These are phyloP conservation scores for Ustilago hordei DNA, from an alignment of 1,284 basidiomycete genomes.

Conservation along the genomic window DNA sequence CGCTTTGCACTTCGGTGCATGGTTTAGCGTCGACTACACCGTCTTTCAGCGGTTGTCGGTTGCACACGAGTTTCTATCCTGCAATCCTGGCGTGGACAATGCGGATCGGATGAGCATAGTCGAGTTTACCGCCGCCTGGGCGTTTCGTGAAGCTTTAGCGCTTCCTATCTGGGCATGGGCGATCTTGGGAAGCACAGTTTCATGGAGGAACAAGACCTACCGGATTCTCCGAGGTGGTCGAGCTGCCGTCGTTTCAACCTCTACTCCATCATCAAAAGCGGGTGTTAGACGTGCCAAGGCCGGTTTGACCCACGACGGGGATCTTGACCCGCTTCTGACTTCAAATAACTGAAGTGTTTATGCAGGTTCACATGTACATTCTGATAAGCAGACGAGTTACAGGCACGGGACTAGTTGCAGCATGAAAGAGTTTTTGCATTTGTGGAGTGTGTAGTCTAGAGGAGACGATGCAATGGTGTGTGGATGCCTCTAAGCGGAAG, in stretches of 20 bases:
- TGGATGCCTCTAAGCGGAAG: conserved; percentile 12
- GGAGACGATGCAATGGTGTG: not conserved
- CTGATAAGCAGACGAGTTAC: not conserved
- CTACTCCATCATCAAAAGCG: conserved; percentile 4
- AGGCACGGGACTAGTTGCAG: not conserved
- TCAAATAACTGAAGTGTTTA: conserved; percentile 3
- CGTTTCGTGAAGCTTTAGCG: conserved; percentile 61
- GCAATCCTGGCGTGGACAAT: conserved; percentile 32
- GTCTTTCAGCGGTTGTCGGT: conserved; percentile 39
- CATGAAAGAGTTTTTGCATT: not conserved
- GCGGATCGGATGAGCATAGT: conserved; percentile 25
- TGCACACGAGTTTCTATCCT: conserved; percentile 36
- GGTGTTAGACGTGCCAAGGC: conserved; percentile 12
- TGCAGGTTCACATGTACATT: not conserved
- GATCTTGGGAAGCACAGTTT: conserved; percentile 59
- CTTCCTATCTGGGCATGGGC: conserved; percentile 68
- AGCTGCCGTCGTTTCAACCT: conserved; percentile 32
- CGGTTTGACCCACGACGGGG: conserved; percentile 4
- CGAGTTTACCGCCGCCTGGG: conserved; percentile 56
- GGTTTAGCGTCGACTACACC: conserved; percentile 37
- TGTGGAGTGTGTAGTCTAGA: not conserved
- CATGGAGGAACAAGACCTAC: conserved; percentile 49
- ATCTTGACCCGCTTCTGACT: conserved; percentile 32
- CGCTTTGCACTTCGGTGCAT: conserved; percentile 41
- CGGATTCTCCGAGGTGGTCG: conserved; percentile 42